Evolutionary conservation across 1,284 basidiomycete genomes (phyloP).

Genomic region (Pseudomicrostroma phylloplanum): DNA sequence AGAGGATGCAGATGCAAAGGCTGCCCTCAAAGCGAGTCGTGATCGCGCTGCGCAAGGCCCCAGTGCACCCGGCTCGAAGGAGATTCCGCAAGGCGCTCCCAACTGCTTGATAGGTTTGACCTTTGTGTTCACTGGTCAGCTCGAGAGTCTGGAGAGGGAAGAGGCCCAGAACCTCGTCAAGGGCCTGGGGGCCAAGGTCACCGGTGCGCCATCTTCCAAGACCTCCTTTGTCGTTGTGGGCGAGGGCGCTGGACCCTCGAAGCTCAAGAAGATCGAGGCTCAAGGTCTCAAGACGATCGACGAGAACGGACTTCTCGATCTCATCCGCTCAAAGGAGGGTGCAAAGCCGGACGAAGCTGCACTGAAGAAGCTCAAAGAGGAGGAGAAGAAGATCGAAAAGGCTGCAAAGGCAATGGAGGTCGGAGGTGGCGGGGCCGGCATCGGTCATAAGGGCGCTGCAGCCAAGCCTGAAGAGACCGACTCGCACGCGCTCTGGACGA

Average conservation of each 20-base stretch:
- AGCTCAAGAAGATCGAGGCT: constrained; percentile 76
- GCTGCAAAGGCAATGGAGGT: constrained; percentile 33
- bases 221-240: constrained; percentile 88
- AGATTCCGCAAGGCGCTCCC: constrained; percentile 68
- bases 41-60: constrained; percentile 66
- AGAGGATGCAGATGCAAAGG: constrained; percentile 10
- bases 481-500: constrained; percentile 69
- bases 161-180: constrained; percentile 83
- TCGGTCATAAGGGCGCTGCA: constrained; percentile 48
- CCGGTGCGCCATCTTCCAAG: constrained; percentile 77
- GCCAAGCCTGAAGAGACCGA: constrained; percentile 5
- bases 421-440: constrained; percentile 19
- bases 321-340: constrained; percentile 52
- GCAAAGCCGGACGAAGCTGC: constrained; percentile 66
- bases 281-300: constrained; percentile 66
- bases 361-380: constrained; percentile 73
- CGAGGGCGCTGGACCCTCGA: constrained; percentile 76
- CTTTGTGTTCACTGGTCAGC: constrained; percentile 85
- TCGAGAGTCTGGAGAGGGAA: constrained; percentile 77
- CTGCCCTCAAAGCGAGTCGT: not conserved
- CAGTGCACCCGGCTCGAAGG: constrained; percentile 69
- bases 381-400: constrained; percentile 57
- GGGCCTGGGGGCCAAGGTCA: constrained; percentile 75
- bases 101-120: constrained; percentile 80
- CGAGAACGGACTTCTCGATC: constrained; percentile 79